These are phyloP conservation scores for Fusarium anthophilum DNA, from an alignment of 2,329 filamentous ascomycete genomes.

Conservation along the genomic window DNA sequence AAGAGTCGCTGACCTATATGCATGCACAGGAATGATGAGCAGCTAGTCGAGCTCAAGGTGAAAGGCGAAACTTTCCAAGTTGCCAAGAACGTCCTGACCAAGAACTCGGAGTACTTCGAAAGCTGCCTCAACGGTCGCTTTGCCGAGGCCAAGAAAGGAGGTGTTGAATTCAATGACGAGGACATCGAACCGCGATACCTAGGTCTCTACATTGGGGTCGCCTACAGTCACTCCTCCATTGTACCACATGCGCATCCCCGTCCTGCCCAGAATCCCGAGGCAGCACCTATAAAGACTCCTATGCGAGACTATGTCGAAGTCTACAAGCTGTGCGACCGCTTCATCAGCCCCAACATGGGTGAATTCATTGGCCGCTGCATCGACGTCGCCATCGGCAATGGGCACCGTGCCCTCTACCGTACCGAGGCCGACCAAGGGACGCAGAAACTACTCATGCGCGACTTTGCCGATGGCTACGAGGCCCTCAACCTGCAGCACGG, in stretches of 20 bases:
- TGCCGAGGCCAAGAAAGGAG: slow-evolving; percentile 41
- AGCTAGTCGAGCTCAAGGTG: slow-evolving; percentile 43
- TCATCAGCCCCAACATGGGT: slow-evolving; percentile 45
- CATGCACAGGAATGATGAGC: slow-evolving; percentile 42
- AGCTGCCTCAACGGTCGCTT: slow-evolving; percentile 43
- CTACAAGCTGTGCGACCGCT: slow-evolving; percentile 50
- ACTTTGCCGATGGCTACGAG: slow-evolving; percentile 50
- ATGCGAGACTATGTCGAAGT: slow-evolving; percentile 49
- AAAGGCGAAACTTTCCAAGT: slow-evolving; percentile 45
- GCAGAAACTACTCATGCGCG: slow-evolving; percentile 45
- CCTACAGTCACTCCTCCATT: slow-evolving; percentile 48
- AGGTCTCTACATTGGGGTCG: slow-evolving; percentile 48
- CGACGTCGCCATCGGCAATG: slow-evolving; percentile 43
- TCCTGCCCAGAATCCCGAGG: slow-evolving; percentile 40
- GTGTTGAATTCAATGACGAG: slow-evolving; percentile 45
- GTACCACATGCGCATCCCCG: slow-evolving; percentile 43
- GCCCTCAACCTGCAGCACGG: slow-evolving; percentile 39
- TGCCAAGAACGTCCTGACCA: slow-evolving; percentile 44
- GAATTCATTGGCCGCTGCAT: slow-evolving; percentile 46
- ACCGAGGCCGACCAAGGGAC: slow-evolving; percentile 38
- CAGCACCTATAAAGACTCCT: slow-evolving; percentile 38
- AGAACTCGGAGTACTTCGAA: slow-evolving; percentile 49
- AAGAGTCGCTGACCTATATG: slow-evolving; percentile 1
- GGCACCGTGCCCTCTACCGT: slow-evolving; percentile 47
- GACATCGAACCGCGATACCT: slow-evolving; percentile 46